A percentile compares a stretch with the other conserved stretches of the same genome.
Evolutionary conservation across 2,329 filamentous ascomycete species (phyloP).

Genomic region (Lojkania enalia): DNA sequence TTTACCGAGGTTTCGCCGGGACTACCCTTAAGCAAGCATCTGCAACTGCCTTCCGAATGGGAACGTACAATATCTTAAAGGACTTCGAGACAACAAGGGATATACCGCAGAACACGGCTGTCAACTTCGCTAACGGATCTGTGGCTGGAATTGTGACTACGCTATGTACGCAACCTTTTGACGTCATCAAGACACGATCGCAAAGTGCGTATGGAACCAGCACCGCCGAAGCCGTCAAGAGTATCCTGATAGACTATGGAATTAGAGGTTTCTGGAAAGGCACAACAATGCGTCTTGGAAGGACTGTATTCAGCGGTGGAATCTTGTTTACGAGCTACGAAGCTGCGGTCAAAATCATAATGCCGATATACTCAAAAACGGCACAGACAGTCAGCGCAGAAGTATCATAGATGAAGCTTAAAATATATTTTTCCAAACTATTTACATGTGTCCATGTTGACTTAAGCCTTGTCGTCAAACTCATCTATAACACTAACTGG

Average conservation of each 20-base stretch:
- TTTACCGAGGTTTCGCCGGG: slow-evolving; percentile 63
- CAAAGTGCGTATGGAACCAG: slow-evolving; percentile 63
- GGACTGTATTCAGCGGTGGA: slow-evolving; percentile 67
- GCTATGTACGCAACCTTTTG: slow-evolving; percentile 63
- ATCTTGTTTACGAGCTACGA: slow-evolving; percentile 68
- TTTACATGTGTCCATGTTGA: background rate
- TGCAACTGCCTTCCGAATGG: slow-evolving; percentile 65
- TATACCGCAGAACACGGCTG: slow-evolving; percentile 54
- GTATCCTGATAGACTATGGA: slow-evolving; percentile 61
- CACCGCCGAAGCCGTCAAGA: slow-evolving; percentile 59
- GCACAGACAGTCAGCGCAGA: slow-evolving; percentile 19
- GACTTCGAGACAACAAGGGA: slow-evolving; percentile 57
- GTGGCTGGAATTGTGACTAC: slow-evolving; percentile 64
- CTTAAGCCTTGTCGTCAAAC: slow-evolving; percentile 34
- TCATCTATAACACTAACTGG: slow-evolving; percentile 59
- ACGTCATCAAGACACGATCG: slow-evolving; percentile 65
- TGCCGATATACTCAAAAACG: slow-evolving; percentile 41
- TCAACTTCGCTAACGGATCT: slow-evolving; percentile 65
- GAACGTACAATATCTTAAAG: slow-evolving; percentile 66
- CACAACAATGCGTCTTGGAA: slow-evolving; percentile 67
- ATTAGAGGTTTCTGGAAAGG: slow-evolving; percentile 67
- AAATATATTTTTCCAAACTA: slow-evolving; percentile 1
- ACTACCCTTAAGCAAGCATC: slow-evolving; percentile 66
- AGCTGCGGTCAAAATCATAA: slow-evolving; percentile 55
- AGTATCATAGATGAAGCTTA: slow-evolving; percentile 21